Evolutionary conservation across 352 stramenopile species (phyloP).

Genomic region (Phytopythium kandeliae): DNA sequence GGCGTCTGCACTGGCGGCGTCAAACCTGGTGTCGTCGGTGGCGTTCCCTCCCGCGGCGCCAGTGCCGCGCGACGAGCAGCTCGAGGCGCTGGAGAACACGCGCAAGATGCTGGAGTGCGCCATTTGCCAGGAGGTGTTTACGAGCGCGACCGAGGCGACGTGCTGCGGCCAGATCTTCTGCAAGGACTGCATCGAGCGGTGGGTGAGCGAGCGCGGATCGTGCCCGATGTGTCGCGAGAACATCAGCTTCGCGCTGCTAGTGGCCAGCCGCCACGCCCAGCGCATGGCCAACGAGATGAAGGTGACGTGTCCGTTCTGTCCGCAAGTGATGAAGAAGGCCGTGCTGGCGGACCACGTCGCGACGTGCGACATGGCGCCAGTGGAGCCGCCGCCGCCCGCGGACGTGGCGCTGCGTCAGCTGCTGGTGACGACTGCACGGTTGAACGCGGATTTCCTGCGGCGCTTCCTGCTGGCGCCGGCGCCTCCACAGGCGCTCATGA

Average conservation of each 20-base stretch:
- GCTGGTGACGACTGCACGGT: constrained; percentile 46
- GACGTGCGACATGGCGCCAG: constrained; percentile 54
- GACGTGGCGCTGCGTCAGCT: constrained; percentile 64
- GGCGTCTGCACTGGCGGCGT: constrained; percentile 59
- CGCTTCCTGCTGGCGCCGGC: constrained; percentile 57
- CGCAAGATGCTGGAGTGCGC: constrained; percentile 84
- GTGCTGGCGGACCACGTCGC: constrained; percentile 54
- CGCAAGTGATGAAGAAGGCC: constrained; percentile 69
- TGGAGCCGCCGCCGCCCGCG: constrained; percentile 65
- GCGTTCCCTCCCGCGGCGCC: constrained; percentile 44
- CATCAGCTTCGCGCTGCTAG: constrained; percentile 64
- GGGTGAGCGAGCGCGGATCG: constrained; percentile 73
- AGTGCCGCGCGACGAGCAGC: constrained; percentile 68
- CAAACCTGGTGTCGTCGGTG: constrained; percentile 69
- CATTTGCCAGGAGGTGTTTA: constrained; percentile 83
- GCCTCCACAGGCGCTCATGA: constrained; percentile 62
- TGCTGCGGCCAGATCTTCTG: constrained; percentile 85
- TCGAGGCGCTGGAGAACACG: constrained; percentile 75
- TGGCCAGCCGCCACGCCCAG: constrained; percentile 61
- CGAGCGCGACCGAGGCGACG: constrained; percentile 59
- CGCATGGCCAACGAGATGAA: constrained; percentile 86
- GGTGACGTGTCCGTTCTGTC: constrained; percentile 60
- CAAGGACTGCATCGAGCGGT: constrained; percentile 68
- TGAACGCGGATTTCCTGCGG: constrained; percentile 45
- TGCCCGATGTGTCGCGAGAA: constrained; percentile 79